Evolutionary conservation across 768 basidiomycete genomes (phyloP).

Genomic region (Mycena polygramma): DNA sequence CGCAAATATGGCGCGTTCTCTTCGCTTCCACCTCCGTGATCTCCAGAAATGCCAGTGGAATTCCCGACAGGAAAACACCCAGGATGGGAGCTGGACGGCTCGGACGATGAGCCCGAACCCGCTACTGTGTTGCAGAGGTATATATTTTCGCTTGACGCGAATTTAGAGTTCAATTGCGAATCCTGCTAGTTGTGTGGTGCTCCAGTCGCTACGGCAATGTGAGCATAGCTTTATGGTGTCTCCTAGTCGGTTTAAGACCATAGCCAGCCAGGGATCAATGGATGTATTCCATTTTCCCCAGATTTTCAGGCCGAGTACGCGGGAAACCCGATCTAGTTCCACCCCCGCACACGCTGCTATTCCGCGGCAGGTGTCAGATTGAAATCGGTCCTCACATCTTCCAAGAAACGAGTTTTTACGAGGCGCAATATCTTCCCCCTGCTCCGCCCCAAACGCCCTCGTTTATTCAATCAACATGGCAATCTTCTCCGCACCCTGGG

Average conservation of each 20-base stretch:
- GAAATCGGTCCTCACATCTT: conserved; percentile 85
- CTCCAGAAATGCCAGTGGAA: conserved; percentile 39
- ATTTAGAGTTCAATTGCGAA: conserved; percentile 14
- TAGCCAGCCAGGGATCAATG: conserved; percentile 65
- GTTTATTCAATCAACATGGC: conserved; percentile 23
- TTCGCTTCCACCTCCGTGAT: background rate
- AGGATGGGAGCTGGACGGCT: conserved; percentile 69
- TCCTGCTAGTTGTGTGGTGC: conserved; percentile 65
- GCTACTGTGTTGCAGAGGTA: conserved; percentile 73
- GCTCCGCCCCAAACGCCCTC: conserved; percentile 35
- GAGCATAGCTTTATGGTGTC: conserved; percentile 33
- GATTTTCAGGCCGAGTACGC: conserved; percentile 76
- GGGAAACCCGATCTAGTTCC: conserved; percentile 68
- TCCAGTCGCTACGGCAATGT: conserved; percentile 83
- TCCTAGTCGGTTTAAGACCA: conserved; percentile 31
- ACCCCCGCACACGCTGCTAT: conserved; percentile 76
- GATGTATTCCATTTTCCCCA: conserved; percentile 76
- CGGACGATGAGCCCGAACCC: conserved; percentile 58
- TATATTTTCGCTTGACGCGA: conserved; percentile 1
- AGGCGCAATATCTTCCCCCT: conserved; percentile 74
- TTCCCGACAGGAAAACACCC: conserved; percentile 71
- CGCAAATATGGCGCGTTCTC: background rate
- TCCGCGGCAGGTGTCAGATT: conserved; percentile 76
- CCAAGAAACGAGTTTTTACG: conserved; percentile 74
- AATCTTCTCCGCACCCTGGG: conserved; percentile 12